These are phyloP conservation scores for Hippophae tibetana DNA, from an alignment of 306 rosid genomes.

Conservation along the genomic window DNA sequence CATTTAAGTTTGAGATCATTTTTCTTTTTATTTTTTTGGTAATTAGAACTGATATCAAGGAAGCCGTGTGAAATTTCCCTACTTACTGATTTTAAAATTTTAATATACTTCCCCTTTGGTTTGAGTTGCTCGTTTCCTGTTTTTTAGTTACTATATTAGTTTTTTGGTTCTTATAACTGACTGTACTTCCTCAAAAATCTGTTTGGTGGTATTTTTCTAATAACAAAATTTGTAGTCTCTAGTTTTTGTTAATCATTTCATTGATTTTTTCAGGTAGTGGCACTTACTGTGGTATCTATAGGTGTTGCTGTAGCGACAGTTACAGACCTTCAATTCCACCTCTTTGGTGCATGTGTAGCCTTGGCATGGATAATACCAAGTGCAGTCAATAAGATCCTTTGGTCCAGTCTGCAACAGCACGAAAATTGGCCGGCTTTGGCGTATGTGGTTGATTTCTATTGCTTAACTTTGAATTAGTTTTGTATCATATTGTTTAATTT, in stretches of 20 bases:
- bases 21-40: too few species aligned
- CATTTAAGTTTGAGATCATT: too few species aligned
- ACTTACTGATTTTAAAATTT: too few species aligned
- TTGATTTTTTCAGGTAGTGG: constrained; percentile 49
- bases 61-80: too few species aligned
- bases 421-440: constrained; percentile 87
- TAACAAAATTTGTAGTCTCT: background rate
- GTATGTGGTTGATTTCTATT: constrained; percentile 27
- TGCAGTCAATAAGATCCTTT: constrained; percentile 72
- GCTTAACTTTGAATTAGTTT: background rate
- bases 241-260: background rate
- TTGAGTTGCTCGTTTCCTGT: too few species aligned
- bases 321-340: constrained; percentile 68
- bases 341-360: constrained; percentile 72
- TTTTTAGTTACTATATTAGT: too few species aligned
- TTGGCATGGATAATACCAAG: constrained; percentile 82
- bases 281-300: constrained; percentile 57
- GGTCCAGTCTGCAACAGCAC: constrained; percentile 82
- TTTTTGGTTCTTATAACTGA: too few species aligned
- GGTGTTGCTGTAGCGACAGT: constrained; percentile 83
- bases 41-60: too few species aligned
- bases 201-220: too few species aligned
- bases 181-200: too few species aligned
- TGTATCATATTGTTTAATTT: background rate
- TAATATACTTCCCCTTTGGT: too few species aligned